Conservation (phyloP, 2,329 filamentous ascomycete genomes). For the Monosporascus sp. region DNA sequence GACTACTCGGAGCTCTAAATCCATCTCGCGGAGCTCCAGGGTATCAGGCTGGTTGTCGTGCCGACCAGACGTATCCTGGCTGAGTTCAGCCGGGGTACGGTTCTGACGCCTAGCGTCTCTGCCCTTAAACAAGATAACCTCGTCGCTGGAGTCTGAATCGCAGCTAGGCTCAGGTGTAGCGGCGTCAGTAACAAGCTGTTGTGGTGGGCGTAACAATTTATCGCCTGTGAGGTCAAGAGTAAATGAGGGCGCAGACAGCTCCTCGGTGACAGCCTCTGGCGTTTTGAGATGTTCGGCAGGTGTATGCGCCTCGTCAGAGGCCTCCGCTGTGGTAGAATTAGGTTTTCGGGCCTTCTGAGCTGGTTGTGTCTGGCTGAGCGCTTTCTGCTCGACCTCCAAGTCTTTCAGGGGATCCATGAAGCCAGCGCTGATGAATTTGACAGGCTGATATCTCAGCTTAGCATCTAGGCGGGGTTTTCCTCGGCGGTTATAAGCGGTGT, state of each 20-base stretch:
- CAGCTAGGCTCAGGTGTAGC: slow-evolving; percentile 12
- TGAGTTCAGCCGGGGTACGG: slow-evolving; percentile 1
- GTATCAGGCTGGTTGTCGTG: slow-evolving; percentile 3
- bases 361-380: slow-evolving; percentile 2
- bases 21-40: slow-evolving; percentile 21
- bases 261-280: neutral
- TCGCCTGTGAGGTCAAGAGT: slow-evolving; percentile 19
- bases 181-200: slow-evolving; percentile 2
- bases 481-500: slow-evolving; percentile 42
- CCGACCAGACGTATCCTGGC: neutral
- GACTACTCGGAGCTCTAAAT: slow-evolving; percentile 28
- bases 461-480: slow-evolving; percentile 33
- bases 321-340: neutral
- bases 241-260: neutral
- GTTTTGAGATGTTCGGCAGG: neutral
- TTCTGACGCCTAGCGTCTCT: slow-evolving; percentile 32
- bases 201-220: slow-evolving; percentile 9
- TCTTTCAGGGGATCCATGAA: slow-evolving; percentile 44
- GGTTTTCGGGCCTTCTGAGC: slow-evolving; percentile 1
- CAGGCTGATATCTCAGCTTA: slow-evolving; percentile 43
- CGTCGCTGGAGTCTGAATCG: slow-evolving; percentile 60
- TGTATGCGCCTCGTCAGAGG: neutral
- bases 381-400: slow-evolving; percentile 19
- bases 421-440: slow-evolving; percentile 51
- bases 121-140: slow-evolving; percentile 65